These are phyloP conservation scores for Pseudozyma sp. DNA, from an alignment of 1,284 basidiomycete species.

Conservation along the genomic window DNA sequence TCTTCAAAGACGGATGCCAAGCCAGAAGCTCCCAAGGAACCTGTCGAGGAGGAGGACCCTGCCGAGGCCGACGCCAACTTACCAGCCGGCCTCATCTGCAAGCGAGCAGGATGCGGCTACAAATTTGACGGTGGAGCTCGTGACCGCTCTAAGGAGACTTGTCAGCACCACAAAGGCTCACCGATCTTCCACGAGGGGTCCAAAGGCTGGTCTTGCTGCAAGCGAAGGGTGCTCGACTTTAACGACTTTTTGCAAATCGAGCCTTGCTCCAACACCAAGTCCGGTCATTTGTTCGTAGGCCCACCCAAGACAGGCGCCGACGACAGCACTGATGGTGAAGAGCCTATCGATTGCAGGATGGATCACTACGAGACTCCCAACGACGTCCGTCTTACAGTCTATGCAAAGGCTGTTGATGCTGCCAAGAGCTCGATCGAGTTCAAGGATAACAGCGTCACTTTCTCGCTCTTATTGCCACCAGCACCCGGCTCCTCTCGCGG, in stretches of 20 bases:
- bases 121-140: constrained; percentile 38
- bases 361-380: constrained; percentile 68
- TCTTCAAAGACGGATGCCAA: constrained; percentile 11
- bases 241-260: constrained; percentile 66
- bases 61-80: constrained; percentile 26
- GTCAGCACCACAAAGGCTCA: constrained; percentile 61
- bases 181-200: constrained; percentile 69
- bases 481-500: constrained; percentile 33
- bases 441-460: constrained; percentile 48
- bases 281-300: constrained; percentile 63
- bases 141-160: constrained; percentile 48
- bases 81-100: constrained; percentile 45
- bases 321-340: constrained; percentile 31
- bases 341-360: constrained; percentile 56
- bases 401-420: constrained; percentile 60
- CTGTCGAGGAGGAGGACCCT: constrained; percentile 42
- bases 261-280: constrained; percentile 57
- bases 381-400: constrained; percentile 64
- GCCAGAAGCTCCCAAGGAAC: constrained; percentile 10
- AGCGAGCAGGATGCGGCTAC: constrained; percentile 52
- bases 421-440: constrained; percentile 56
- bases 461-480: constrained; percentile 57
- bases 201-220: constrained; percentile 68
- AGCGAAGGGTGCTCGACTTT: constrained; percentile 66
- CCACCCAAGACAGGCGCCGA: constrained; percentile 27